Conservation (phyloP, 164 flowering plant genomes). For the Pachysandra terminalis region DNA sequence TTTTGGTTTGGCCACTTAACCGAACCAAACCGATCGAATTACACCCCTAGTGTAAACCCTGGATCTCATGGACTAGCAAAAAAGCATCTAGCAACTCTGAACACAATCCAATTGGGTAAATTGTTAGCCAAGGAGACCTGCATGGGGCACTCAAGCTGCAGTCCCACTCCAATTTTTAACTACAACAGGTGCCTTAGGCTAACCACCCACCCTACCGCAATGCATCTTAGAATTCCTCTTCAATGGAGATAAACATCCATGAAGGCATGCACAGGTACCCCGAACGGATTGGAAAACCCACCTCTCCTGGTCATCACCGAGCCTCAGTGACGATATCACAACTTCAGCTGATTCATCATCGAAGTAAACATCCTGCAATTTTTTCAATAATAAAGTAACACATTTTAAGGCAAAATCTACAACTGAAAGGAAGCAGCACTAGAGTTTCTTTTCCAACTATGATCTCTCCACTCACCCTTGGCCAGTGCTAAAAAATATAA, state of each 20-base stretch:
- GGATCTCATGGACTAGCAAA: too few species aligned
- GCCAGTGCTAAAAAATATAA: not conserved
- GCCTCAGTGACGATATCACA: conserved; percentile 87
- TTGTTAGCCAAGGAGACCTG: too few species aligned
- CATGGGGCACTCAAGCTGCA: too few species aligned
- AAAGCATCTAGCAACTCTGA: too few species aligned
- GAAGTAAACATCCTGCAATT: conserved; percentile 84
- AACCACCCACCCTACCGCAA: too few species aligned
- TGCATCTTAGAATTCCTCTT: not conserved
- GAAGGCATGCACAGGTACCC: too few species aligned
- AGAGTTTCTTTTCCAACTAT: not conserved
- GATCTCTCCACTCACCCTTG: not conserved
- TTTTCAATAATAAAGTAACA: conserved; percentile 2
- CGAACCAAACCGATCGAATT: too few species aligned
- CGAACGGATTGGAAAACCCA: conserved; percentile 23
- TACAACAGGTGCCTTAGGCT: too few species aligned
- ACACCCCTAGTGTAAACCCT: too few species aligned
- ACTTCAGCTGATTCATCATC: conserved; percentile 99
- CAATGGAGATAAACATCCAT: not conserved
- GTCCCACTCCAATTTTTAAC: too few species aligned
- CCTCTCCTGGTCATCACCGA: conserved; percentile 97
- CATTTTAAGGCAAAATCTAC: not conserved
- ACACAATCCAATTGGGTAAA: too few species aligned
- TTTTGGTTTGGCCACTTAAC: too few species aligned
- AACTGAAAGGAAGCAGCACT: not conserved